A percentile compares a stretch with the other conserved stretches of the same genome.
Evolutionary conservation across 1,139 yeast species (phyloP).

Genomic region (Candida sanyaensis): DNA sequence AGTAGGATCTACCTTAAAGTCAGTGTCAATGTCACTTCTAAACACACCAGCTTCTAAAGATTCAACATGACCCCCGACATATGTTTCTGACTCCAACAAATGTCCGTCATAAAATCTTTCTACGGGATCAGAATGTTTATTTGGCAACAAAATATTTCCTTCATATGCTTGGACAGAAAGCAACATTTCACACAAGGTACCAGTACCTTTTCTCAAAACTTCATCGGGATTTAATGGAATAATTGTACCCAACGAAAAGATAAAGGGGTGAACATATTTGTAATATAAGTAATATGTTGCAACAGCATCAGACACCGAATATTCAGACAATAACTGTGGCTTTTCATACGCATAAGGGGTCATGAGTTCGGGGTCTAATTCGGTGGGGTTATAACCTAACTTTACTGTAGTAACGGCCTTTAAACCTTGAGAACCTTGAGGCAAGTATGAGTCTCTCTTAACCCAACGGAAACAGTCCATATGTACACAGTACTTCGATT

Average conservation of each 20-base stretch:
- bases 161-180: constrained; percentile 95
- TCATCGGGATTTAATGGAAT: constrained; percentile 97
- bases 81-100: constrained; percentile 90
- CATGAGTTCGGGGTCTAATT: constrained; percentile 96
- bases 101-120: constrained; percentile 96
- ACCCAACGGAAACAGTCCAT: constrained; percentile 99
- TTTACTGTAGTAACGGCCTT: constrained; percentile 97
- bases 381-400: constrained; percentile 94
- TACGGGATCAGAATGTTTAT: constrained; percentile 88
- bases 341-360: constrained; percentile 94
- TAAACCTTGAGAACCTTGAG: constrained; percentile 98
- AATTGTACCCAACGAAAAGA: constrained; percentile 92
- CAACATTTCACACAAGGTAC: constrained; percentile 97
- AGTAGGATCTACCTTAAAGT: constrained; percentile 76
- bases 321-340: constrained; percentile 91
- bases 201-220: constrained; percentile 94
- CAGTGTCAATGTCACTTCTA: constrained; percentile 78
- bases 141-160: constrained; percentile 77
- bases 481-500: constrained; percentile 89
- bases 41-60: constrained; percentile 98
- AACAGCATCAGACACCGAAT: constrained; percentile 98
- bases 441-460: constrained; percentile 95
- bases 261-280: constrained; percentile 97
- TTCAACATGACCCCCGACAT: constrained; percentile 99
- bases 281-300: constrained; percentile 95